Percentiles rank a stretch among this genome's conserved stretches.
Conservation (phyloP, 192 early-diverging fungal genomes). For the Entomortierella beljakovae region DNA sequence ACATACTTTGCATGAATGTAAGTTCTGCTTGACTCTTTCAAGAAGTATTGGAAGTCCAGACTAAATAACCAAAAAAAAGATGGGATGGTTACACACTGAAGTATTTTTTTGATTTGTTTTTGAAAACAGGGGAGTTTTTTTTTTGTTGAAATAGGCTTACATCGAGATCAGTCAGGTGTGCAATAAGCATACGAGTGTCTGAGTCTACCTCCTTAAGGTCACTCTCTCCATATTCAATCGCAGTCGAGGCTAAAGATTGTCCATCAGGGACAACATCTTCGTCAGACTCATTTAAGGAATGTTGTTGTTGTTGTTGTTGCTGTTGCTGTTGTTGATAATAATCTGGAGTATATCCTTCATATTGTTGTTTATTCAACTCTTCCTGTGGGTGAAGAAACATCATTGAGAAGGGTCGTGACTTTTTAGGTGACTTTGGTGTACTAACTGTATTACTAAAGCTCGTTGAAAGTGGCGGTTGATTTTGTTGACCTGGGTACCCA, state of each 20-base stretch:
- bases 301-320: slow-evolving; percentile 17
- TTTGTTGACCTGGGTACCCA: slow-evolving; percentile 14
- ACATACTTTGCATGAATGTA: slow-evolving; percentile 73
- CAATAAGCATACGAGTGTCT: slow-evolving; percentile 46
- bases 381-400: slow-evolving; percentile 53
- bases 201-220: slow-evolving; percentile 33
- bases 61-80: slow-evolving; percentile 51
- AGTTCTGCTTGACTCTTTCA: slow-evolving; percentile 76
- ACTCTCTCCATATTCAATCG: slow-evolving; percentile 34
- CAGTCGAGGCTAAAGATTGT: slow-evolving; percentile 17
- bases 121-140: too few species aligned
- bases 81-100: too few species aligned
- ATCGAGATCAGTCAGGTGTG: slow-evolving; percentile 54
- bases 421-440: slow-evolving; percentile 39
- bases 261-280: slow-evolving; percentile 40
- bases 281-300: slow-evolving; percentile 32
- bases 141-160: slow-evolving; percentile 26
- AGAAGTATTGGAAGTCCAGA: slow-evolving; percentile 73
- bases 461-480: not conserved
- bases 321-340: not conserved
- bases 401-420: slow-evolving; percentile 51
- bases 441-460: slow-evolving; percentile 1
- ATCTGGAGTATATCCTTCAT: slow-evolving; percentile 1
- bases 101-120: too few species aligned
- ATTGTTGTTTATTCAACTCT: slow-evolving; percentile 9